Evolutionary conservation across 2,329 filamentous ascomycete genomes (phyloP), one percentile per base, ranked within the genome.

Genomic region (Ramularia endophylla): DNA sequence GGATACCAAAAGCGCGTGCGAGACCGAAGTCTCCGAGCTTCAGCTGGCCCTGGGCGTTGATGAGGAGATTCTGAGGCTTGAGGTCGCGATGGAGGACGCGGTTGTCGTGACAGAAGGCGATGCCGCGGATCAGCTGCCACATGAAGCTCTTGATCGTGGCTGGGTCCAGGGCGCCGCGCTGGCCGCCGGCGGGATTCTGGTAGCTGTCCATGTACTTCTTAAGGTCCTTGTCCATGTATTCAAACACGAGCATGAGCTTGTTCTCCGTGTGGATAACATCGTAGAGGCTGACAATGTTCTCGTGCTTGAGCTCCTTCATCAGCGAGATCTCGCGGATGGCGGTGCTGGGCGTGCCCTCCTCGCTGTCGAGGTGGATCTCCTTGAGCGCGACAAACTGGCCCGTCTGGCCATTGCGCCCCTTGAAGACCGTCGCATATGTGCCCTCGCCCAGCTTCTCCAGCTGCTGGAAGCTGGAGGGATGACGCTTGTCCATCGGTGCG

Each of bases 211-310:
- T 98, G 68, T 95, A 97, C 62, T 94, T 87, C 73, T 98, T 98
- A 8, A 98, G 72, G 61, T 98, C 92, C 63, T 89, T 88, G 67
- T 98, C 92, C 90, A 98, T 95, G 67, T 83, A 95, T 66, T 98
- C 92, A 57, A 98, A 98, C 8, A 98, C 92, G 29, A 98, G 81
- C 92, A 98, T 98, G 43, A 98, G 80, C 66, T 98, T 98, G 70
- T 97, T 98, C 72, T 98, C 92, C 44, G 92, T 98, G 67, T 98
- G 92, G 59, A 98, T 97, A 42, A 98, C 92, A 74, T 98, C 92
- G 75, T 97, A 87, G 4, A 98, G 81, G 44, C 84, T 87, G 57
- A 98, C 89, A 53, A 98, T 97, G 63, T 95, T 97, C 65, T 95
- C 89, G 67, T 98, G 92, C 68, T 97, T 97, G 53, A 98, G 77